Conservation (phyloP, 768 basidiomycete species). For the Antrodiella citrinella region DNA sequence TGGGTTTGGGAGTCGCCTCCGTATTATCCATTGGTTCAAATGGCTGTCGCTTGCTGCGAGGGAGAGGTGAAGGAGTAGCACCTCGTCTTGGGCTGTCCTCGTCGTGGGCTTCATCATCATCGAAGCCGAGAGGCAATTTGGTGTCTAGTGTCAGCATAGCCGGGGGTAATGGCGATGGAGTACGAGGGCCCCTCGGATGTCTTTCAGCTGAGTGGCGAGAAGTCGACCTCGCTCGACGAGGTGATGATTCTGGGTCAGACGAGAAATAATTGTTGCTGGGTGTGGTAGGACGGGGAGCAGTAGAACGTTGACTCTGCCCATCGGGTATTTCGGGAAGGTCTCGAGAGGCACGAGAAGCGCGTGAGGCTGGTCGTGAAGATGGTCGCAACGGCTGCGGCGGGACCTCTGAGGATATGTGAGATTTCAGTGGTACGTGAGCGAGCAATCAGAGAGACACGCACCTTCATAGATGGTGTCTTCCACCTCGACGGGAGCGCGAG, state of each 20-base stretch:
- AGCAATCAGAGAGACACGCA: too few relatives aligned
- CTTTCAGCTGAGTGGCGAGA: conserved; percentile 46
- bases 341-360: conserved; percentile 30
- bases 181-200: conserved; percentile 67
- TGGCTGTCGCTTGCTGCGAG: conserved; percentile 65
- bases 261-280: conserved; percentile 5
- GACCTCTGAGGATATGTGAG: too few relatives aligned
- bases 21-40: conserved; percentile 46
- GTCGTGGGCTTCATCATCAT: conserved; percentile 38
- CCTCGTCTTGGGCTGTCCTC: conserved; percentile 25
- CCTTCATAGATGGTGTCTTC: conserved; percentile 79
- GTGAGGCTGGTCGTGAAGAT: conserved; percentile 48
- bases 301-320: conserved; percentile 32
- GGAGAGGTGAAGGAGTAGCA: conserved; percentile 42
- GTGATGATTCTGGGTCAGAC: conserved; percentile 23
- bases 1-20: conserved; percentile 44
- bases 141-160: conserved; percentile 28
- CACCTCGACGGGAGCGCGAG: conserved; percentile 35
- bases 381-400: too few relatives aligned
- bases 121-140: conserved; percentile 27
- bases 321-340: conserved; percentile 24
- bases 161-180: conserved; percentile 60
- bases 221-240: conserved; percentile 33
- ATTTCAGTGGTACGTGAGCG: too few relatives aligned
- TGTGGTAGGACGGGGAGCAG: conserved; percentile 38